A percentile compares a stretch with the other conserved stretches of the same genome.
Conservation (phyloP, 2,329 filamentous ascomycete genomes). For the Sarocladium strictum region DNA sequence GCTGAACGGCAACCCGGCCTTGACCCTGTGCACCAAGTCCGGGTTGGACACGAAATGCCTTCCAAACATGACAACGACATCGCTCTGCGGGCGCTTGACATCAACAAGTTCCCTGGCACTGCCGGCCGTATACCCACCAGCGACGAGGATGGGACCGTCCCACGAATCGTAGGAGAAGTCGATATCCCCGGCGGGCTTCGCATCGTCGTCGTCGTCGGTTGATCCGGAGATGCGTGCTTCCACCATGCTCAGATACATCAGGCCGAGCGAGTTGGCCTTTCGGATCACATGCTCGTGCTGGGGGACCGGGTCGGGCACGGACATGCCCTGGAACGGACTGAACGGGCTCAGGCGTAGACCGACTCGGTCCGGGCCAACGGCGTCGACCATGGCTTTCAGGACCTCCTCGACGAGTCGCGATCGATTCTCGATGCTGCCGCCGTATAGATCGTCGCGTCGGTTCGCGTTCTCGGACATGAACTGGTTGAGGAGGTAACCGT, state of each 20-base stretch:
- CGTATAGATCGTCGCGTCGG: slow-evolving; percentile 57
- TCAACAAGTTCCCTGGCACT: slow-evolving; percentile 23
- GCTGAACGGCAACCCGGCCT: slow-evolving; percentile 13
- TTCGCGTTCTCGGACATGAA: slow-evolving; percentile 67
- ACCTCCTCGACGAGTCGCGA: slow-evolving; percentile 53
- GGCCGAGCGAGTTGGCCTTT: slow-evolving; percentile 41
- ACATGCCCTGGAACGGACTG: slow-evolving; percentile 57
- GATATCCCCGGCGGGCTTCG: slow-evolving; percentile 26
- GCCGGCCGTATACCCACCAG: slow-evolving; percentile 24
- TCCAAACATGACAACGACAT: slow-evolving; percentile 28
- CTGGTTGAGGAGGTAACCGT: slow-evolving; percentile 65
- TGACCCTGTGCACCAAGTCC: slow-evolving; percentile 19
- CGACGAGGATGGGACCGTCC: slow-evolving; percentile 25
- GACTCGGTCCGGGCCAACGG: slow-evolving; percentile 43
- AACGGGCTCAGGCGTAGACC: slow-evolving; percentile 57
- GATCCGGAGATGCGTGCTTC: slow-evolving; percentile 47
- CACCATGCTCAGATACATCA: slow-evolving; percentile 58
- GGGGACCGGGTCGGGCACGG: slow-evolving; percentile 54
- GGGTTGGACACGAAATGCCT: slow-evolving; percentile 26
- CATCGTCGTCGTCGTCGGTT: no score
- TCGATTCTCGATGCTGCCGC: slow-evolving; percentile 63
- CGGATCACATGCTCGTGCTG: slow-evolving; percentile 55
- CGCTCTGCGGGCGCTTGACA: slow-evolving; percentile 20
- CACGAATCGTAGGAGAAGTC: slow-evolving; percentile 30
- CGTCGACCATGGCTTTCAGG: slow-evolving; percentile 29